phyloP scores from a whole-genome alignment of 1,284 basidiomycete genomes.

The Clitocybe nebularis region DNA sequence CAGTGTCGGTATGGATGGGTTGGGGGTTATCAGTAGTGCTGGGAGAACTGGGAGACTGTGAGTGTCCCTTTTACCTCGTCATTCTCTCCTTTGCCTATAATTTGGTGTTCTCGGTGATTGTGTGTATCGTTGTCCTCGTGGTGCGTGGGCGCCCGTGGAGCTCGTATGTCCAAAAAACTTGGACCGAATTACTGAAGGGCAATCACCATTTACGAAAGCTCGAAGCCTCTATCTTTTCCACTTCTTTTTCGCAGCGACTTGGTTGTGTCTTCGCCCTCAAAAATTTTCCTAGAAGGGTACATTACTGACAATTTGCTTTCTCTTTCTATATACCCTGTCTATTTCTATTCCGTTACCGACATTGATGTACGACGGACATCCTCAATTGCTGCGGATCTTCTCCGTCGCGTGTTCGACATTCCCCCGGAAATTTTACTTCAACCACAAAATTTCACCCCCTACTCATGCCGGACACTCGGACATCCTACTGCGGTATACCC shows the following conservation, averaged over 20 bases:
- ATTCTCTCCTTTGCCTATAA: too few relatives aligned
- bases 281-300: too few relatives aligned
- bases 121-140: too few relatives aligned
- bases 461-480: background rate
- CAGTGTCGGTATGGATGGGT: slow-evolving; percentile 36
- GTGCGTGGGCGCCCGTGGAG: too few relatives aligned
- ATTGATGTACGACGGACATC: too few relatives aligned
- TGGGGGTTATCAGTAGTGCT: slow-evolving; percentile 27
- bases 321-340: slow-evolving; percentile 12
- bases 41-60: slow-evolving; percentile 30
- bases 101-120: slow-evolving; percentile 1
- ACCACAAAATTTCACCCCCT: background rate
- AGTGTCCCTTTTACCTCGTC: slow-evolving; percentile 23
- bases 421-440: background rate
- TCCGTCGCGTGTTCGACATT: background rate
- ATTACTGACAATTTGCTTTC: slow-evolving; percentile 13
- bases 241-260: slow-evolving; percentile 4
- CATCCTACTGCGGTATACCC: background rate
- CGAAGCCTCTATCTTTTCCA: slow-evolving; percentile 2
- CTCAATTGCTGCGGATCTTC: background rate
- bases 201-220: too few relatives aligned
- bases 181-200: too few relatives aligned
- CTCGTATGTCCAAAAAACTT: too few relatives aligned
- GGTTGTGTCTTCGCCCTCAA: too few relatives aligned
- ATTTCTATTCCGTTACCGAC: slow-evolving; percentile 6